Conservation (phyloP, 2,329 filamentous ascomycete species). For the Sporothrix globosa region DNA sequence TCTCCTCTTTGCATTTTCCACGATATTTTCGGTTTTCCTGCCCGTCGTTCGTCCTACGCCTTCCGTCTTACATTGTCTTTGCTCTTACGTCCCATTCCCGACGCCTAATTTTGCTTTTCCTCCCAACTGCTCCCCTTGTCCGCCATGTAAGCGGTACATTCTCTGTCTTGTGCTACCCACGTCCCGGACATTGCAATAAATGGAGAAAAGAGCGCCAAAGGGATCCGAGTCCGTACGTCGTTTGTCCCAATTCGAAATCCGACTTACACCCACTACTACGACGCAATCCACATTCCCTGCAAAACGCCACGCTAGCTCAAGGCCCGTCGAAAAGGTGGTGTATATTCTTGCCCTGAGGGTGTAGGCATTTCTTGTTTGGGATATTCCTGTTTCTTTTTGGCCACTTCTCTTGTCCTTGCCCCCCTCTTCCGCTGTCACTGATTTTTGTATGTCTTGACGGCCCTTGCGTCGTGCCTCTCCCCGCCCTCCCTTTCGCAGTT, state of each 20-base stretch:
- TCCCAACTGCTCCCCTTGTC: conserved; percentile 3
- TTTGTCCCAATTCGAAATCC: not conserved
- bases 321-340: not conserved
- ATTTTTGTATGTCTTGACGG: not conserved
- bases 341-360: not conserved
- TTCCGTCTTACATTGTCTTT: not conserved
- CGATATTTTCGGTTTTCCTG: not conserved
- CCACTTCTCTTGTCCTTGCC: not conserved
- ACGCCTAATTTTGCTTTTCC: conserved; percentile 8
- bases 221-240: not conserved
- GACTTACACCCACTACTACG: conserved; percentile 17
- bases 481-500: not conserved
- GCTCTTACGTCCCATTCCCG: not conserved
- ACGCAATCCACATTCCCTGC: too few relatives aligned
- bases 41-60: conserved; percentile 4
- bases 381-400: too few relatives aligned
- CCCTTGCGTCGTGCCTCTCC: conserved; percentile 17
- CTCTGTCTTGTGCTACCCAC: conserved; percentile 20
- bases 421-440: not conserved
- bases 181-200: conserved; percentile 24
- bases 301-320: conserved; percentile 18
- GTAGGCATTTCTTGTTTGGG: not conserved
- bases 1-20: not conserved
- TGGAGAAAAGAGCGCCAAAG: not conserved
- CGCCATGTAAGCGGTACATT: not conserved